Evolutionary conservation across 495 filamentous ascomycete genomes (phyloP), one percentile per base, ranked within the genome.

Genomic region (Friedmanniomyces endolithicus): DNA sequence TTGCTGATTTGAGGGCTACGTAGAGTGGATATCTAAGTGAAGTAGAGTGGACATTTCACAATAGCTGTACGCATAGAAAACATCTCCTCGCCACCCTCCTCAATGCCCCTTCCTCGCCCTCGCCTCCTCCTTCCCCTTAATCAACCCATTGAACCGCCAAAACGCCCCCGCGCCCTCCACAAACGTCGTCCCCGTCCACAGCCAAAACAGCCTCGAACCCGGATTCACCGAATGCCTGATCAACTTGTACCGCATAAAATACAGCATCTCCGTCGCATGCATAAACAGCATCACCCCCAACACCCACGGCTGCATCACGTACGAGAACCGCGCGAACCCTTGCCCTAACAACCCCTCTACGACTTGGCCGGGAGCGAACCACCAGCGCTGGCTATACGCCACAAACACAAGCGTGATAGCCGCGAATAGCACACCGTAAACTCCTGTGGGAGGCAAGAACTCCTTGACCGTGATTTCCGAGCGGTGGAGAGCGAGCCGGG

Each of bases 151-250:
- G 63, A 86, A 79, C 48, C 84, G 74, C 61, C 65, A 39, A 53
- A 77, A 76, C 39, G 71, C 64, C 14, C 67, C 71, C 48, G 71
- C 65, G 0, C 85, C 85, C 62, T 88, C 85, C 11, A 85, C 62
- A 47, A 83, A 75, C 40, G 66, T 72, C 29, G 72, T 75, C 16
- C 63, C 55, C 20, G 80, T 58, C 85, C 85, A 89, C 39, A 63
- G 61, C 69, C 74, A 80, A 83, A 84, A 89, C 48, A 81, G 48
- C 34, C 51, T 39, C 27, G 74, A 75, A 11, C 72, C 64, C 29
- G 72, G 59, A 23, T 70, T 65, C n/a, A 87, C 78, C 2, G 70
- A 70, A 67, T 84, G 74, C 63, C 72, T 80, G 52, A 64, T 62
- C 65, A 88, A 65, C 56, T 73, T 72, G 44, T 63, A 67, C 25